These are phyloP conservation scores for Hypericum androsaemum DNA, from an alignment of 345 rosid genomes.

Conservation along the genomic window DNA sequence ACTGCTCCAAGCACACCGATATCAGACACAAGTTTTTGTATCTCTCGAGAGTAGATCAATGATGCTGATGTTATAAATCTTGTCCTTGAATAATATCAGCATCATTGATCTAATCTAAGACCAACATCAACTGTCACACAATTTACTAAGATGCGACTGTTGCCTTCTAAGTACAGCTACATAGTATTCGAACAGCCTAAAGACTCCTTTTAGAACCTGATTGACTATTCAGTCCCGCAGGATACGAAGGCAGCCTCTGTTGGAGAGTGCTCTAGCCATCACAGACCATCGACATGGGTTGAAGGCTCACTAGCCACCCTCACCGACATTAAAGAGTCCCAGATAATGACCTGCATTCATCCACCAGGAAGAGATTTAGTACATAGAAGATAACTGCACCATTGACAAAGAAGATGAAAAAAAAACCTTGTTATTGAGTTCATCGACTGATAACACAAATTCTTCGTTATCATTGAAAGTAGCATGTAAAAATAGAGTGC, in stretches of 20 bases:
- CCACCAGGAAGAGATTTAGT: not conserved
- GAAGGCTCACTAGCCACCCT: constrained; percentile 69
- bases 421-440: constrained; percentile 47
- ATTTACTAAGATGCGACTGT: too few relatives aligned
- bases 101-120: too few relatives aligned
- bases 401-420: constrained; percentile 5
- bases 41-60: too few relatives aligned
- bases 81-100: too few relatives aligned
- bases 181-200: too few relatives aligned
- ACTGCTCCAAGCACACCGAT: too few relatives aligned
- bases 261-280: constrained; percentile 81
- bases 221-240: constrained; percentile 52
- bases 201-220: constrained; percentile 49
- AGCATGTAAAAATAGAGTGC: constrained; percentile 41
- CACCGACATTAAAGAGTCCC: constrained; percentile 73
- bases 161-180: too few relatives aligned
- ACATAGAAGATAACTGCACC: not conserved
- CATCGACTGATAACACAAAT: constrained; percentile 58
- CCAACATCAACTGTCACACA: too few relatives aligned
- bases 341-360: constrained; percentile 48
- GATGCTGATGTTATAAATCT: too few relatives aligned
- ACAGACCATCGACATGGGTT: constrained; percentile 57
- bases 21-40: too few relatives aligned
- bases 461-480: constrained; percentile 73
- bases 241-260: constrained; percentile 48